Evolutionary conservation across 2,329 filamentous ascomycete species (phyloP).

Genomic region (Cordyceps fumosorosea): DNA sequence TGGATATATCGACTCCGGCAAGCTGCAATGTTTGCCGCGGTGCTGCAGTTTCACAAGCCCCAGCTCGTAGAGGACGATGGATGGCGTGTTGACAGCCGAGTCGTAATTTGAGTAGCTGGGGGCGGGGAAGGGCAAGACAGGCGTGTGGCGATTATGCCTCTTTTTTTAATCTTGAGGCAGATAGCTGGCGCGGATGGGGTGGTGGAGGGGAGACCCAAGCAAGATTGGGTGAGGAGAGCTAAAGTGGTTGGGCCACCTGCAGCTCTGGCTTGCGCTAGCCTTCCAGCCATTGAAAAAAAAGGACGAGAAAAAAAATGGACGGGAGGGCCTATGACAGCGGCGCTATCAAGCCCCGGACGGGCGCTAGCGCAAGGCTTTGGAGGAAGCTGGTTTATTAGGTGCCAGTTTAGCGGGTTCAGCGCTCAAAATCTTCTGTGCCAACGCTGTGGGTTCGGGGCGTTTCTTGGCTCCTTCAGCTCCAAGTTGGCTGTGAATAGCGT

Average conservation of each 20-base stretch:
- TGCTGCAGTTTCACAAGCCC: not conserved
- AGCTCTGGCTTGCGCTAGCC: not conserved
- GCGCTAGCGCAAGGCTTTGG: not conserved
- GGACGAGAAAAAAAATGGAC: not conserved
- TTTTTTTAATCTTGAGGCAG: not conserved
- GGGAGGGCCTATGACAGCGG: not conserved
- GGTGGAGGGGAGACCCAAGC: not conserved
- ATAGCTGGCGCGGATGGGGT: not conserved
- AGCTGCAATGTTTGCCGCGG: not conserved
- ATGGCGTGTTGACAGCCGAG: too few species aligned
- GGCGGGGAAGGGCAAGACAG: not conserved
- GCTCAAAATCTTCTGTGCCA: not conserved
- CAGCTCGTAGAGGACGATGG: too few species aligned
- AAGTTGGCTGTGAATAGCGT: not conserved
- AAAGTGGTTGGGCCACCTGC: conserved; percentile 7
- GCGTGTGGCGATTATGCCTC: not conserved
- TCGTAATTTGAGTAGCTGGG: too few species aligned
- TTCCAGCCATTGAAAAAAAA: not conserved
- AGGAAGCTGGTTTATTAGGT: too few species aligned
- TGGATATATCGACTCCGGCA: not conserved
- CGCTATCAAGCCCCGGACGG: not conserved
- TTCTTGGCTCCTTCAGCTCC: not conserved
- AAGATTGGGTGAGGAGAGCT: conserved; percentile 3
- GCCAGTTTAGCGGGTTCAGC: not conserved
- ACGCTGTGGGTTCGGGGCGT: not conserved